A percentile compares a stretch with the other conserved stretches of the same genome.
Conservation (phyloP, 768 basidiomycete genomes). For the Pleurotus eryngii region DNA sequence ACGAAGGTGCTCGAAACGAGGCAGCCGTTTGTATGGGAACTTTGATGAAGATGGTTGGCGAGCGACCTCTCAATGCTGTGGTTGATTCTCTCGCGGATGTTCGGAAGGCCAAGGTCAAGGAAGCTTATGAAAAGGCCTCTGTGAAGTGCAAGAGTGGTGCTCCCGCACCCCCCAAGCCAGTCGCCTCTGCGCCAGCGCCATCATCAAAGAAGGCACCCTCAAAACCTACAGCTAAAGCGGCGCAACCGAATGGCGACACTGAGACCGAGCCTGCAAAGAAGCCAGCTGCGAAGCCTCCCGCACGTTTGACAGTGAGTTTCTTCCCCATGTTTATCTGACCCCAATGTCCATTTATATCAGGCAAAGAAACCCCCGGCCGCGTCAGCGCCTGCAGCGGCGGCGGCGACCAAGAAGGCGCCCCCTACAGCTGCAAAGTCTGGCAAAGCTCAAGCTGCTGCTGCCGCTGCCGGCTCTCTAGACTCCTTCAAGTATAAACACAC, state of each 20-base stretch:
- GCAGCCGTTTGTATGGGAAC: slow-evolving; percentile 87
- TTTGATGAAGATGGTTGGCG: slow-evolving; percentile 96
- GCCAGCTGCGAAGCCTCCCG: slow-evolving; percentile 47
- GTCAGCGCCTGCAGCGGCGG: slow-evolving; percentile 42
- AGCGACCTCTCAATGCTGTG: slow-evolving; percentile 82
- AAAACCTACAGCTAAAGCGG: slow-evolving; percentile 15
- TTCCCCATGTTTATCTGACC: not conserved
- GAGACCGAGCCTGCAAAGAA: slow-evolving; percentile 39
- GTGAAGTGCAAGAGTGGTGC: slow-evolving; percentile 81
- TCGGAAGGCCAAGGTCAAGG: slow-evolving; percentile 89
- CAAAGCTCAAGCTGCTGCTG: slow-evolving; percentile 31
- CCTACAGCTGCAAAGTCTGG: slow-evolving; percentile 39
- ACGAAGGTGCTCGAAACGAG: slow-evolving; percentile 84
- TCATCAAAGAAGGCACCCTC: slow-evolving; percentile 29
- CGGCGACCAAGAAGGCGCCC: slow-evolving; percentile 42
- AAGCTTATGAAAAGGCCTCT: slow-evolving; percentile 87
- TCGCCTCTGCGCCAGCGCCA: slow-evolving; percentile 25
- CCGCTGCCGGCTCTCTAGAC: slow-evolving; percentile 60
- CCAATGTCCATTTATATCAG: slow-evolving; percentile 21
- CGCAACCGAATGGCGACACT: slow-evolving; percentile 21
- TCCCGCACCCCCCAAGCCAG: slow-evolving; percentile 44
- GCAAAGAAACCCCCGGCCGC: slow-evolving; percentile 47
- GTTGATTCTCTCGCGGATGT: slow-evolving; percentile 86
- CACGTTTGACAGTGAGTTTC: slow-evolving; percentile 39
- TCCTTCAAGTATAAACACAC: slow-evolving; percentile 89